These are phyloP conservation scores for Senna siamea DNA, from an alignment of 306 rosid species.

Conservation along the genomic window DNA sequence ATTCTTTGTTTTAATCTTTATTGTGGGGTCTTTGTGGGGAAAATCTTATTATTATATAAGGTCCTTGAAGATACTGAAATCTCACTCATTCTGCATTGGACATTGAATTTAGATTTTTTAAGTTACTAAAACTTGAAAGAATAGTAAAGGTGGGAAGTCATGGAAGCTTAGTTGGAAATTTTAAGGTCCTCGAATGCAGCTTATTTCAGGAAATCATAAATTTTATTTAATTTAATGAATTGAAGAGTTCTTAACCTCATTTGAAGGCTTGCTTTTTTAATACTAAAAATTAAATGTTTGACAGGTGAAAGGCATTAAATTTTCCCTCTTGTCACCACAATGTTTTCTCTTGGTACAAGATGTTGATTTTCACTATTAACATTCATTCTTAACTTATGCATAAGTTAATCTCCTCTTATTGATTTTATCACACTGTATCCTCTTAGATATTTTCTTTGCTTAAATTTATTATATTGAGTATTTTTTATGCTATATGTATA, in stretches of 20 bases:
- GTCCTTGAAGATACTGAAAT: too few relatives aligned
- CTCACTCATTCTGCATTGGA: too few relatives aligned
- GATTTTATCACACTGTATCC: too few relatives aligned
- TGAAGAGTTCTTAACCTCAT: background rate
- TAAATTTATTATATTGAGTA: too few relatives aligned
- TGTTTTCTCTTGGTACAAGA: constrained; percentile 16
- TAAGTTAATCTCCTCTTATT: constrained; percentile 59
- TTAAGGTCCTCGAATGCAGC: background rate
- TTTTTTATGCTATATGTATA: too few relatives aligned
- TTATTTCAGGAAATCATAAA: background rate
- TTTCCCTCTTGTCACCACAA: background rate
- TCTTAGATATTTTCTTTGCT: too few relatives aligned
- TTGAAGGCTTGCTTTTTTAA: background rate
- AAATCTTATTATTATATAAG: too few relatives aligned
- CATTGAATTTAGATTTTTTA: background rate
- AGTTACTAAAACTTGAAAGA: background rate
- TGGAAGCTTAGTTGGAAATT: constrained; percentile 9
- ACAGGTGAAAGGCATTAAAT: background rate
- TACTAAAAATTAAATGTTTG: background rate
- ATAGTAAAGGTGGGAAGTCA: background rate
- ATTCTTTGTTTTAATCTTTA: too few relatives aligned
- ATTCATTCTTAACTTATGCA: constrained; percentile 26
- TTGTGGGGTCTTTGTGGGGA: background rate
- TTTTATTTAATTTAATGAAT: background rate
- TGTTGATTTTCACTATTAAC: constrained; percentile 19